Conservation (phyloP, 2,329 filamentous ascomycete genomes). For the Ustilaginoidea virens region DNA sequence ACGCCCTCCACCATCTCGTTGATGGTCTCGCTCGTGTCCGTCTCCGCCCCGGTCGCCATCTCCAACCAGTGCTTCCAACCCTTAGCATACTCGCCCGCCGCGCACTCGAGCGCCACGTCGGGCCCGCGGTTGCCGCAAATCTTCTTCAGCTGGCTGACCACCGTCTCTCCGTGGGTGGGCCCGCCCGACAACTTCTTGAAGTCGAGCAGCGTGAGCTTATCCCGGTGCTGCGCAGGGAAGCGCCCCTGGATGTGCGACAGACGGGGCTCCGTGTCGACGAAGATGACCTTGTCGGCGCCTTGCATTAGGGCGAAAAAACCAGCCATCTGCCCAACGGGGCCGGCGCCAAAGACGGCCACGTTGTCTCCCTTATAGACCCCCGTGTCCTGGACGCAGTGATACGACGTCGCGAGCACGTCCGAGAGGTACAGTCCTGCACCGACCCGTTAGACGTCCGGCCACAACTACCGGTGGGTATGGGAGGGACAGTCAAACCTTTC, state of each 20-base stretch:
- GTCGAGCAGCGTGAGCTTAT: slow-evolving; percentile 52
- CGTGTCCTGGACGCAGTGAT: slow-evolving; percentile 72
- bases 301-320: slow-evolving; percentile 61
- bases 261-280: slow-evolving; percentile 60
- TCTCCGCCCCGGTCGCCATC: slow-evolving; percentile 53
- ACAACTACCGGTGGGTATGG: no score
- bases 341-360: slow-evolving; percentile 75
- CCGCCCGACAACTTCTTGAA: slow-evolving; percentile 45
- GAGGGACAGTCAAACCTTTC: slow-evolving; percentile 46
- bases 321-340: slow-evolving; percentile 75
- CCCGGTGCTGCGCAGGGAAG: slow-evolving; percentile 31
- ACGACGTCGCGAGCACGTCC: slow-evolving; percentile 66
- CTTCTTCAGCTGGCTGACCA: slow-evolving; percentile 59
- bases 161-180: slow-evolving; percentile 41
- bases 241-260: slow-evolving; percentile 51
- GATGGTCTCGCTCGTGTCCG: slow-evolving; percentile 66
- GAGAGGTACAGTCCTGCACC: slow-evolving; percentile 60
- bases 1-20: slow-evolving; percentile 71
- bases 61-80: slow-evolving; percentile 45
- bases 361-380: slow-evolving; percentile 61
- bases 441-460: no score
- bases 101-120: slow-evolving; percentile 57
- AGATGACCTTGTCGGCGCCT: slow-evolving; percentile 60
- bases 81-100: slow-evolving; percentile 45
- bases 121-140: slow-evolving; percentile 57